Evolutionary conservation across 345 rosid genomes (phyloP), one percentile per base, ranked within the genome.

Genomic region (Erysimum cheiranthoides): DNA sequence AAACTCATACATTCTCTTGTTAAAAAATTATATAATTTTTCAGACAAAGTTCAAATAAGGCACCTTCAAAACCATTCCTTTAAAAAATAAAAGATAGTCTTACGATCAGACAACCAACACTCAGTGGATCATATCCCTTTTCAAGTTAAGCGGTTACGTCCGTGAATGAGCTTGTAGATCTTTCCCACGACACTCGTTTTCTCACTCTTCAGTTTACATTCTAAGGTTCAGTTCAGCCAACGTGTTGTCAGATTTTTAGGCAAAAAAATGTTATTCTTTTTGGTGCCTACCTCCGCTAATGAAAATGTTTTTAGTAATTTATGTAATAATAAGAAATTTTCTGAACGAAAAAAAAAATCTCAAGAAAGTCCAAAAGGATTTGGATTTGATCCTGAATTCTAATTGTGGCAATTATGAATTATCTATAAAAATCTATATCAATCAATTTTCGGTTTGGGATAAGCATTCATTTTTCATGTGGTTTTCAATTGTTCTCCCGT

Each of bases 401-500:
- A 46, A 53, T 10, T 18, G 10, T 21, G 38, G 12, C 42, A 25
- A 43, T 45, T 21, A 71, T 72, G n/a, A 47, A 25, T 35, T 42
- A 63, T 66, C 18, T 28, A 47, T 46, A 58, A 54, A 1, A 57
- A 4, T 56, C 10, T 6, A 25, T 31, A 60, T 74, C 73, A 66
- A 49, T 74, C 78, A 58, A 38, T 74, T 58, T 68, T 66, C 34
- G 25, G 14, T 58, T 16, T 66, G 60, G 34, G 68, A 58, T 40
- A 59, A 58, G 53, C 53, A 66, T 59, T 74, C n/a, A 1, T 38
- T 58, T 57, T 56, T 45, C 58, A 56, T 66, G 66, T 74, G 72
- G 72, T 74, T 67, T 67, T 34, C n/a, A 50, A 47, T 74, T 59
- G 60, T 31, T 67, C 61, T 57, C 58, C 66, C 61, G 73, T 67